Evolutionary conservation across 805 yeast genomes (phyloP), one percentile per base, ranked within the genome.

Genomic region (Wickerhamomyces mucosus): DNA sequence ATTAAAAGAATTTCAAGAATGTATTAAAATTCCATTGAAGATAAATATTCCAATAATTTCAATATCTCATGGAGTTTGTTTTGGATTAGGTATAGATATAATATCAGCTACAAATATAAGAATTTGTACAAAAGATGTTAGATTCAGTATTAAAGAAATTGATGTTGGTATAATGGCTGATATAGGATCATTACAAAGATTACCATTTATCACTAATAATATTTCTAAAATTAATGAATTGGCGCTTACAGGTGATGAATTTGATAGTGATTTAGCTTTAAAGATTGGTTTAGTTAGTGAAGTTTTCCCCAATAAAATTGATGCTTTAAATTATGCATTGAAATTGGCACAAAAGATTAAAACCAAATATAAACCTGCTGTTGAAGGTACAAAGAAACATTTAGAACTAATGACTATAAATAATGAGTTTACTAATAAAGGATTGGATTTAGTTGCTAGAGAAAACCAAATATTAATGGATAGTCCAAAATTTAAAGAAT

Each of bases 121-220:
- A 31, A 51, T 75, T 10, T 72, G 74, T 9, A 56, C 75, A 4
- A 55, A 56, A 19, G 78, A 69, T 40, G 65, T 70, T 11, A 55
- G 48, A 24, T 63, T 78, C 40, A 65, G 79, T 26, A 69, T 82
- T 35, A 69, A 78, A 35, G 94, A 81, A 55, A 73, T 80, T 37
- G 71, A 74, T 39, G 63, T 81, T 33, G 92, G 89, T 3, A 63
- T 82, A 48, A 69, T 82, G 23, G 86, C 92, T 2, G 92, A 82
- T 50, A 78, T 81, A 46, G 94, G 94, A 5, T 66, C 82, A 2
- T 59, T 81, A 36, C 88, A 81, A 54, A 63, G 89, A 47, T 46
- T 79, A 35, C 78, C 83, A 5, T 46, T 48, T 14, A 35, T 75
- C 1, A 66, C 67, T 14, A 66, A 65, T 26, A 77, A 77, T 49